Percentiles rank a stretch among this genome's conserved stretches.
Evolutionary conservation across 1,284 basidiomycete species (phyloP).

Genomic region (Thecaphora thlaspeos): DNA sequence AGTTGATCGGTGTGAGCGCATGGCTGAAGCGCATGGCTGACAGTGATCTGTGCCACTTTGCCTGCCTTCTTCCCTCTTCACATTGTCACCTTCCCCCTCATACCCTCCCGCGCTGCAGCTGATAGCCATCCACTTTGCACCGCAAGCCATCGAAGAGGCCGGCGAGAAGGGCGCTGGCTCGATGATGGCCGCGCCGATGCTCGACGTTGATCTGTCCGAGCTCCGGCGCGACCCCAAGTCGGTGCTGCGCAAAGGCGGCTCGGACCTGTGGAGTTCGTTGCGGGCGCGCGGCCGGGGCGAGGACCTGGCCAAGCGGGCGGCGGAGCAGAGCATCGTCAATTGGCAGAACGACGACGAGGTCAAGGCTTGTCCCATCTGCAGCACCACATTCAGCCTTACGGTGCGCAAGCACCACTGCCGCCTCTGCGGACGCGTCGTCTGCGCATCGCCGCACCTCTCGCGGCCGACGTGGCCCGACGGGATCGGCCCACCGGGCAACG

Average conservation of each 20-base stretch:
- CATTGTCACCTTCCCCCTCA: no score
- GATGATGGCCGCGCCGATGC: not conserved
- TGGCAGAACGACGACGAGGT: conserved; percentile 84
- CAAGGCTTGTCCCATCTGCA: conserved; percentile 81
- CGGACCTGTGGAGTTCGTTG: conserved; percentile 33
- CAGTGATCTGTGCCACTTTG: no score
- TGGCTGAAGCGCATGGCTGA: no score
- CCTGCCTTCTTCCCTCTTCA: no score
- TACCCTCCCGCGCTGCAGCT: conserved; percentile 8
- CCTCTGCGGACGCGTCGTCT: conserved; percentile 87
- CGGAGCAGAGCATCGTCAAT: conserved; percentile 86
- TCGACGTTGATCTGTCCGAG: conserved; percentile 32
- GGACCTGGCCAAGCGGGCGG: conserved; percentile 29
- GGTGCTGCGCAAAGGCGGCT: conserved; percentile 20
- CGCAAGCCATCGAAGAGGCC: conserved; percentile 7
- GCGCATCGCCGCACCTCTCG: conserved; percentile 74
- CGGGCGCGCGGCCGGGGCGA: conserved; percentile 27
- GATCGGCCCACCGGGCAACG: conserved; percentile 18
- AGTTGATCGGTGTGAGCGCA: no score
- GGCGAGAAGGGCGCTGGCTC: conserved; percentile 7
- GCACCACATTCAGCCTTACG: conserved; percentile 79
- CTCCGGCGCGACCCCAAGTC: conserved; percentile 25
- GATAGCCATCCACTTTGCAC: conserved; percentile 37
- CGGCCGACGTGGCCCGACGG: conserved; percentile 22
- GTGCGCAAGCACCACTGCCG: conserved; percentile 97